phyloP scores from a whole-genome alignment of 2,329 filamentous ascomycete species.

The Dryadomyces quercus-mongolicae region DNA sequence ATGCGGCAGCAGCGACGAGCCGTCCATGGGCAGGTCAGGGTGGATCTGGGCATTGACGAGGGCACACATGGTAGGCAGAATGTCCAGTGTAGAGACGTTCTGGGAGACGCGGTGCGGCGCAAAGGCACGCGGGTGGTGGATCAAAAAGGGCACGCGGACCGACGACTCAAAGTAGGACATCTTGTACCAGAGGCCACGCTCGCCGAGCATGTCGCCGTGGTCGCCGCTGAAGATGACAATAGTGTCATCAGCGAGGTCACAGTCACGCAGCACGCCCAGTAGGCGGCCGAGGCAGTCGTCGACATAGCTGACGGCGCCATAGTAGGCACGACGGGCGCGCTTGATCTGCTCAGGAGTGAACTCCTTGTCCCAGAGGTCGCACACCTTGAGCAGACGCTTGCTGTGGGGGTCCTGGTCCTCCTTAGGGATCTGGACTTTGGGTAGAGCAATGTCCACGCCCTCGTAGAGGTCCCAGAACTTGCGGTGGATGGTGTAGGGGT shows the following conservation, averaged over 20 bases:
- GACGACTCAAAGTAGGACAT: slow-evolving; percentile 95
- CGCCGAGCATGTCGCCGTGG: slow-evolving; percentile 92
- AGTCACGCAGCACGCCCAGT: slow-evolving; percentile 64
- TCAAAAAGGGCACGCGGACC: slow-evolving; percentile 75
- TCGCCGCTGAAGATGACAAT: slow-evolving; percentile 89
- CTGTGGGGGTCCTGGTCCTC: slow-evolving; percentile 80
- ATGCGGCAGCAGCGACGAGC: slow-evolving; percentile 69
- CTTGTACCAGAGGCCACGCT: slow-evolving; percentile 81
- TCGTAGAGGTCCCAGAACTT: slow-evolving; percentile 93
- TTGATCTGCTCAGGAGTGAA: slow-evolving; percentile 80
- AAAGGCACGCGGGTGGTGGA: slow-evolving; percentile 68
- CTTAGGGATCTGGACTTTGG: slow-evolving; percentile 64
- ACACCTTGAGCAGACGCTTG: slow-evolving; percentile 73
- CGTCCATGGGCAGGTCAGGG: slow-evolving; percentile 70
- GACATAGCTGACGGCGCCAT: slow-evolving; percentile 85
- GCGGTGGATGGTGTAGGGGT: slow-evolving; percentile 87
- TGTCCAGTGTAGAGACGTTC: slow-evolving; percentile 84
- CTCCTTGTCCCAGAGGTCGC: slow-evolving; percentile 73
- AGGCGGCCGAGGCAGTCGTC: slow-evolving; percentile 85
- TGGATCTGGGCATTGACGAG: slow-evolving; percentile 61
- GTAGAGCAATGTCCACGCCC: slow-evolving; percentile 73
- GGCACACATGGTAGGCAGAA: slow-evolving; percentile 80
- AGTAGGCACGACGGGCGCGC: slow-evolving; percentile 77
- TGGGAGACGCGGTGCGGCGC: slow-evolving; percentile 62
- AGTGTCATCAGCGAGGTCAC: slow-evolving; percentile 70